Percentiles rank a stretch among this genome's conserved stretches.
These are phyloP conservation scores for Trichoderma polysporum DNA, from an alignment of 2,329 filamentous ascomycete species.

Conservation along the genomic window DNA sequence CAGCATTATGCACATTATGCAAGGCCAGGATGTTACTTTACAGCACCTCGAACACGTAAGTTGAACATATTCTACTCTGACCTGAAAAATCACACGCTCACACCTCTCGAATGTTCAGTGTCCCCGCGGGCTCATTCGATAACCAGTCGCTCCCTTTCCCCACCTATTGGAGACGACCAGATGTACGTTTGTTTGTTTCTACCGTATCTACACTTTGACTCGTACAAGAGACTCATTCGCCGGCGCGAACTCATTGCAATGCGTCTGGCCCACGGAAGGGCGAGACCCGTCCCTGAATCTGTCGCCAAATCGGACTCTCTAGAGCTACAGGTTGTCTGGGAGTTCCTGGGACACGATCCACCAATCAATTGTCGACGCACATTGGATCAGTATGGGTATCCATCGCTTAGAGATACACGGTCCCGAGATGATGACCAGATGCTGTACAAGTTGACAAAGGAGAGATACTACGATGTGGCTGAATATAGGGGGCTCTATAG, in stretches of 20 bases:
- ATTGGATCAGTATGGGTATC: slow-evolving; percentile 63
- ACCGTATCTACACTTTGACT: slow-evolving; percentile 65
- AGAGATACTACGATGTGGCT: slow-evolving; percentile 33
- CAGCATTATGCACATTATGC: slow-evolving; percentile 52
- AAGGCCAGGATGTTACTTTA: slow-evolving; percentile 49
- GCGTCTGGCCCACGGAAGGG: slow-evolving; percentile 53
- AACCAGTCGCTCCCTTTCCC: slow-evolving; percentile 32
- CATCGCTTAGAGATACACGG: slow-evolving; percentile 58
- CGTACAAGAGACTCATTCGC: slow-evolving; percentile 56
- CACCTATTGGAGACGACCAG: slow-evolving; percentile 30
- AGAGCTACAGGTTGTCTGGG: slow-evolving; percentile 62
- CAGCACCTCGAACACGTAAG: slow-evolving; percentile 40
- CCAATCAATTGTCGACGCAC: slow-evolving; percentile 62
- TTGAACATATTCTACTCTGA: no score
- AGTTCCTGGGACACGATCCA: slow-evolving; percentile 59
- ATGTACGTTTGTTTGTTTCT: slow-evolving; percentile 52
- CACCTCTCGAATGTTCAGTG: slow-evolving; percentile 31
- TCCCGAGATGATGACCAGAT: slow-evolving; percentile 66
- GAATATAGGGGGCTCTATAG: slow-evolving; percentile 29
- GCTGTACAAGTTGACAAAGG: slow-evolving; percentile 64
- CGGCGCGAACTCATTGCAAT: slow-evolving; percentile 55
- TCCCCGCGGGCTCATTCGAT: slow-evolving; percentile 38
- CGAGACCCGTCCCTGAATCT: slow-evolving; percentile 54
- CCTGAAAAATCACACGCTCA: no score
- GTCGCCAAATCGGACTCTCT: slow-evolving; percentile 56